phyloP scores from a whole-genome alignment of 768 basidiomycete genomes.

The Fistulinella prunicolor region DNA sequence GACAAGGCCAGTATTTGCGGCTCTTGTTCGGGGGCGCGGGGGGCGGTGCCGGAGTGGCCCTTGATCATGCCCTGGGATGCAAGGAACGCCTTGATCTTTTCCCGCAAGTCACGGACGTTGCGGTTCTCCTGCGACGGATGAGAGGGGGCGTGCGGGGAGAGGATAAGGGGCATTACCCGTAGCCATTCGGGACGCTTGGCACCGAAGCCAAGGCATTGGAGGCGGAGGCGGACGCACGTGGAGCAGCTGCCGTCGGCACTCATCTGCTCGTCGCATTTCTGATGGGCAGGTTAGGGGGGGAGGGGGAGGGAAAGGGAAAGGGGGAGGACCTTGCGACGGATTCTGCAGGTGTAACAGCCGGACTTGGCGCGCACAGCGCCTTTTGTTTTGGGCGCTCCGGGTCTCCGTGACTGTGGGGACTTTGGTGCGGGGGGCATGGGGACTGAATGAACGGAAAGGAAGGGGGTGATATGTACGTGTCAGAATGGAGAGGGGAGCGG shows the following conservation, averaged over 20 bases:
- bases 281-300: conserved; percentile 16
- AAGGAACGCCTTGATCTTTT: conserved; percentile 76
- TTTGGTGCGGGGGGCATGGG: conserved; percentile 40
- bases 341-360: conserved; percentile 86
- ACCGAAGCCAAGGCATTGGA: conserved; percentile 86
- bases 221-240: conserved; percentile 73
- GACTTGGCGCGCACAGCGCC: conserved; percentile 83
- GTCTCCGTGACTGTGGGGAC: conserved; percentile 37
- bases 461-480: neutral
- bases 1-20: conserved; percentile 52
- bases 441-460: neutral
- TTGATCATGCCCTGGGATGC: conserved; percentile 88
- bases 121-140: conserved; percentile 54
- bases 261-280: conserved; percentile 85
- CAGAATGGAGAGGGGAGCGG: conserved; percentile 9
- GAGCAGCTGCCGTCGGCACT: conserved; percentile 61
- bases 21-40: conserved; percentile 55
- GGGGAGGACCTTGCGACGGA: conserved; percentile 70
- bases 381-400: conserved; percentile 69
- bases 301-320: conserved; percentile 3
- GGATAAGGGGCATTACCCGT: conserved; percentile 46
- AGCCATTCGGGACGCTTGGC: conserved; percentile 85
- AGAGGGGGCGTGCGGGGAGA: neutral
- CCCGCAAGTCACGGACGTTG: conserved; percentile 64
- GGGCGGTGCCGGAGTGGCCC: conserved; percentile 72